Evolutionary conservation across 306 rosid genomes (phyloP), one percentile per base, ranked within the genome.

Genomic region (Gastrolobium bilobum): DNA sequence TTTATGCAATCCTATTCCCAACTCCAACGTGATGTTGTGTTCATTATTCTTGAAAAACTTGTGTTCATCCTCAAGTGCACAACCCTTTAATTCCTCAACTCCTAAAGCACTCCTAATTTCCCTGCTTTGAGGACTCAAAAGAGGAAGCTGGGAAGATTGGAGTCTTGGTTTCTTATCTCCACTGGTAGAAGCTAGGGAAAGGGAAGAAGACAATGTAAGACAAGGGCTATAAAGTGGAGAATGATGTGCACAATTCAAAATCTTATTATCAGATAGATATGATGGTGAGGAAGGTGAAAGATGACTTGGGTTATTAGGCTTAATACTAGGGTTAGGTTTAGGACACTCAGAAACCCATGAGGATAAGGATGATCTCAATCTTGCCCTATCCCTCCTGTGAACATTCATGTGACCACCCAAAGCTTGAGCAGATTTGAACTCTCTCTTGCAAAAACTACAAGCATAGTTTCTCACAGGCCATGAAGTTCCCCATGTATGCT

Each of bases 371-470:
- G 89, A 87, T 71, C 90, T 86, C 75, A 91, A 68, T 77, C 91
- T 90, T 47, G 96, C 97, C 80, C 96, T 90, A 79, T 94, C 98
- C 83, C 92, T 89, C 70, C 97, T 88, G 48, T 94, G 98, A 71
- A 93, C 93, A 85, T 93, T 93, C 98, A 93, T 93, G 43, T 91
- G 97, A 31, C 97, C 97, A 37, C 97, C 97, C 68, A 92, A 85
- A 40, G 94, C 97, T 83, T 91, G 97, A 73, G 98, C 97, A 26
- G 97, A 93, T 53, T 83, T 89, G 83, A 93, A 93, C 76, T 87
- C 91, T 84, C 96, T 93, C 66, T 79, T 86, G 88, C 98, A 93
- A 81, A 93, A 93, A 84, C 89, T 90, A 68, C 98, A 93, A 0
- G 75, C 42, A 63, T 87, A 93, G 70, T 82, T 91, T 63, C 84